Evolutionary conservation across 768 basidiomycete species (phyloP), one percentile per base, ranked within the genome.

Genomic region (Leucosporidium scottii): DNA sequence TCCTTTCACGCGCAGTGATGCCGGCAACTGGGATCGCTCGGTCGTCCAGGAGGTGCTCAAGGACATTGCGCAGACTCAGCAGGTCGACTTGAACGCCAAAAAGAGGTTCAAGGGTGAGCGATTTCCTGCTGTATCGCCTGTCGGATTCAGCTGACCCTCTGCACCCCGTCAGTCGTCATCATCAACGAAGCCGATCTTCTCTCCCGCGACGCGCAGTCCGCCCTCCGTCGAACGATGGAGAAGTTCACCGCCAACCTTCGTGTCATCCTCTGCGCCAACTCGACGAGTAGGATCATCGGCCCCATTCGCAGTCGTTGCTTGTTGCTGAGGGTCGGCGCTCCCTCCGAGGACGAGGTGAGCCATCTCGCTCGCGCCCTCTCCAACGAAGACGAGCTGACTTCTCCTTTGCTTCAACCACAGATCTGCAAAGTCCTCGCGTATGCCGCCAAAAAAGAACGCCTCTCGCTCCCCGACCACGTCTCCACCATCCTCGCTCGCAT

Each of bases 181-280:
- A 96, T 99, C 76, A 97, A 98, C 74, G 94, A 97, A 79, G 94
- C 94, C 2, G 94, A 99, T 78, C 87, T 90, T 0, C 83, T 99
- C 51, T 87, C 91, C 17, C 87, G 94, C 62, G 94, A 99, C 79
- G 94, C 94, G 1, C 94, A 99, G 81, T 93, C 94, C 0, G 94
- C 94, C 12, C 84, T 99, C 44, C 87, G 94, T 75, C 84, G 94
- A 65, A 99, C 94, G 15, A 99, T 98, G 94, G 94, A 99, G 77
- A 98, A 97, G 79, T 98, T 94, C 81, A 97, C 96, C 89, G 86
- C 87, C 51, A 99, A 97, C 78, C 85, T 99, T 85, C 86, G 94
- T 34, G 87, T 99, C 75, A 94, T 99, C 73, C 83, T 99, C 0
- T 97, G 93, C 77, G 93, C 93, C 27, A 93, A 93, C 78, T 92